Base-by-base conservation (phyloP, 1,284 basidiomycete species). In the Tremellales sp. region DNA sequence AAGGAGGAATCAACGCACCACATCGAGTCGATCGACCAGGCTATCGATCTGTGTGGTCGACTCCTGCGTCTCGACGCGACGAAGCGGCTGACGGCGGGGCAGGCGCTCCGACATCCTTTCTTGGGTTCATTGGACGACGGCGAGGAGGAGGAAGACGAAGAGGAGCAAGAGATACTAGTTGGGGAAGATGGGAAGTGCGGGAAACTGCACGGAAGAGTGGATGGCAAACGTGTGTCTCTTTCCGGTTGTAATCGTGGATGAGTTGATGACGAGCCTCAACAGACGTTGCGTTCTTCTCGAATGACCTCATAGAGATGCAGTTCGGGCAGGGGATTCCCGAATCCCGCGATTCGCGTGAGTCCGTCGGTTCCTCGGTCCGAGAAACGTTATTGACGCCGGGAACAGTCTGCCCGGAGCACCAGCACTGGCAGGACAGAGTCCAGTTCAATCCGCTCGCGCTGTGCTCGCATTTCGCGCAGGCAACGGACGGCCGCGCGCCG, bases 21-120 rank as follows among this genome's bases (percentile, higher is more conserved):
- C 60, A 75, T 72, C 40, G 63, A 63, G 29, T 81, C 63, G 3
- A 73, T 93, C 36, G 82, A 82, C 50, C 65, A 75, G 27, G 86
- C 84, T 1, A 76, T 93, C 42, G 82, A 86, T 60, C 77, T 97
- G 12, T 77, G 89, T 40, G 80, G 82, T 47, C 73, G 77, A 43
- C 70, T 88, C 24, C 77, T 97, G 63, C 76, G 85, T 21, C 80
- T 87, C 0, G 86, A 90, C 61, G 81, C 82, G 7, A 84, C 82
- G 34, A 80, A 79, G 40, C 81, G 91, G 9, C 78, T 84, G 43
- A 90, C 87, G 2, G 86, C 91, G 1, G 77, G 78, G 7, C 74
- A 79, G 8, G 87, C 86, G 5, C 76, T 95, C 42, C 78, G 80
- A 51, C 90, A 94, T 65, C 77, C 79, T 1, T 94, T 93, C 72